phyloP scores from a whole-genome alignment of 2,329 filamentous ascomycete species.

The Pyrenophora seminiperda region DNA sequence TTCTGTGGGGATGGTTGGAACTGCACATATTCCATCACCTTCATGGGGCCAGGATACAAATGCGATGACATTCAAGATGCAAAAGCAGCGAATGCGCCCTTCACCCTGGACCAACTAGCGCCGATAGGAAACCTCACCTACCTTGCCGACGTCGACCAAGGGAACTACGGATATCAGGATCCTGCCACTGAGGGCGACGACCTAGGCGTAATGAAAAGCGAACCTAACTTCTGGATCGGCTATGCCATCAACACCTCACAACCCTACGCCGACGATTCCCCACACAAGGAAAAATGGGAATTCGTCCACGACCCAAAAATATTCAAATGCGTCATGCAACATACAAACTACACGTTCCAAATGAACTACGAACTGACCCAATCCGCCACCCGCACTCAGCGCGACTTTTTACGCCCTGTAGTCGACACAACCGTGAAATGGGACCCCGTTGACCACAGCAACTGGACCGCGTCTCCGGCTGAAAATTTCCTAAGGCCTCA shows the following conservation, averaged over 20 bases:
- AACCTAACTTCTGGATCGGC: constrained; percentile 47
- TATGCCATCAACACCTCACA: constrained; percentile 38
- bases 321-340: constrained; percentile 43
- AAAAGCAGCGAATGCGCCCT: constrained; percentile 26
- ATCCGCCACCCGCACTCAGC: constrained; percentile 24
- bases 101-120: constrained; percentile 38
- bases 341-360: constrained; percentile 46
- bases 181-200: constrained; percentile 26
- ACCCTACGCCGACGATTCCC: constrained; percentile 29
- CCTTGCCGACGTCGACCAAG: constrained; percentile 35
- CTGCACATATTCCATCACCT: constrained; percentile 44
- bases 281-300: constrained; percentile 36
- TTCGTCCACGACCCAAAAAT: constrained; percentile 42
- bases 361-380: constrained; percentile 40
- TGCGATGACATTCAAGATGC: constrained; percentile 36
- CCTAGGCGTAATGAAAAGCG: constrained; percentile 42
- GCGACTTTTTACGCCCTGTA: constrained; percentile 38
- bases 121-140: constrained; percentile 43
- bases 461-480: constrained; percentile 23
- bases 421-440: constrained; percentile 37
- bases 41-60: constrained; percentile 46
- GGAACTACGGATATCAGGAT: constrained; percentile 41
- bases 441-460: constrained; percentile 15
- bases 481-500: constrained; percentile 33
- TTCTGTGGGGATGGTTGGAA: constrained; percentile 45